phyloP scores from a whole-genome alignment of 164 flowering plant species.

The Nymphaea colorata region DNA sequence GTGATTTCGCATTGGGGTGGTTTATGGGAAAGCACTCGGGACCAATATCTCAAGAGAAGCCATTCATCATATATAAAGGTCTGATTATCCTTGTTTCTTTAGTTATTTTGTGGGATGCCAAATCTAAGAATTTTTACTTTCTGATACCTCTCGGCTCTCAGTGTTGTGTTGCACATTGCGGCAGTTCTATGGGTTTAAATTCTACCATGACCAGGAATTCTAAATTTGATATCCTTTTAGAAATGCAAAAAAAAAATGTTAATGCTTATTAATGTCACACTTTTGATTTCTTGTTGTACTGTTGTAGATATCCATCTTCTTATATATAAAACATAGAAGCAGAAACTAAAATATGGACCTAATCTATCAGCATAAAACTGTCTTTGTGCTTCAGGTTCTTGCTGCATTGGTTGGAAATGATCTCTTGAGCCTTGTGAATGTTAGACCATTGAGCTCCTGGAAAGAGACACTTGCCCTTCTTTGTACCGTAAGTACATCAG shows the following conservation, averaged over 20 bases:
- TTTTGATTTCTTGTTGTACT: too few species aligned
- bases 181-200: too few species aligned
- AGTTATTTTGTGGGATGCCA: background rate
- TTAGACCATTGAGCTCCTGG: slow-evolving; percentile 80
- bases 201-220: too few species aligned
- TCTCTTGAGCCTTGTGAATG: slow-evolving; percentile 72
- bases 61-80: slow-evolving; percentile 86
- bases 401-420: slow-evolving; percentile 87
- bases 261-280: too few species aligned
- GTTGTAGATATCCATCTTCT: too few species aligned
- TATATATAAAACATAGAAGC: too few species aligned
- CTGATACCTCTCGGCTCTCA: background rate
- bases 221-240: too few species aligned
- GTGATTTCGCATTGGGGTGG: slow-evolving; percentile 94
- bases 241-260: too few species aligned
- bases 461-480: slow-evolving; percentile 93
- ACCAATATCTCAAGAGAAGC: slow-evolving; percentile 62
- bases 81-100: background rate
- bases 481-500: slow-evolving; percentile 60
- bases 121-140: too few species aligned
- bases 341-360: too few species aligned
- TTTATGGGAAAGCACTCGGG: slow-evolving; percentile 89
- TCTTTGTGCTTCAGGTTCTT: slow-evolving; percentile 41
- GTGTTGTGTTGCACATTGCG: background rate
- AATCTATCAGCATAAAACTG: background rate